Conservation (phyloP, 129 eudicot species). For the Lactuca sativa region DNA sequence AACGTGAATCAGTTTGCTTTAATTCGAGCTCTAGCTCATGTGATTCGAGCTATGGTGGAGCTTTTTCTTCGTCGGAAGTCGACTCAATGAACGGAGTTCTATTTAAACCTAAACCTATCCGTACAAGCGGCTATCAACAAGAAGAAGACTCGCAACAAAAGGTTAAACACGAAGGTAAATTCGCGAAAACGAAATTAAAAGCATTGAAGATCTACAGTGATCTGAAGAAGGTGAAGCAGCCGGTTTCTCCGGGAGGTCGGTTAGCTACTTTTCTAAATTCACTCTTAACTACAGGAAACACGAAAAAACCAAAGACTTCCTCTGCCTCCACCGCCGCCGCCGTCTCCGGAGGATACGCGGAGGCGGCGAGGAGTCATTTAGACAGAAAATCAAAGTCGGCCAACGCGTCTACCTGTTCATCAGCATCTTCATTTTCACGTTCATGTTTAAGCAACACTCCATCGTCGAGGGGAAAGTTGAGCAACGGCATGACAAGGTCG, state of each 20-base stretch:
- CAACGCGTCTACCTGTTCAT: constrained; percentile 57
- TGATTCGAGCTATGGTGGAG: constrained; percentile 51
- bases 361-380: constrained; percentile 5
- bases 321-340: constrained; percentile 9
- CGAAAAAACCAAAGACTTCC: constrained; percentile 32
- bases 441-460: constrained; percentile 75
- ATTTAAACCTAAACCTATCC: constrained; percentile 48
- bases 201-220: constrained; percentile 77
- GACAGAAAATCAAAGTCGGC: constrained; percentile 41
- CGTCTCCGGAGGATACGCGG: constrained; percentile 3
- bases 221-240: constrained; percentile 64
- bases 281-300: constrained; percentile 42
- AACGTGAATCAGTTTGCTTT: background rate
- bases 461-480: constrained; percentile 46
- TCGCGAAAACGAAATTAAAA: constrained; percentile 49
- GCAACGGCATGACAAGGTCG: constrained; percentile 44
- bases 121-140: constrained; percentile 35
- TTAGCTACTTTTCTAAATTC: constrained; percentile 65
- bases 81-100: constrained; percentile 37
- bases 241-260: constrained; percentile 74
- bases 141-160: constrained; percentile 24
- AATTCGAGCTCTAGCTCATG: constrained; percentile 63
- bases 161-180: constrained; percentile 50
- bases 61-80: constrained; percentile 46
- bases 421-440: constrained; percentile 72